Percentiles rank a stretch among this genome's conserved stretches.
Evolutionary conservation across 1,284 basidiomycete genomes (phyloP).

Genomic region (Boletus sp.): DNA sequence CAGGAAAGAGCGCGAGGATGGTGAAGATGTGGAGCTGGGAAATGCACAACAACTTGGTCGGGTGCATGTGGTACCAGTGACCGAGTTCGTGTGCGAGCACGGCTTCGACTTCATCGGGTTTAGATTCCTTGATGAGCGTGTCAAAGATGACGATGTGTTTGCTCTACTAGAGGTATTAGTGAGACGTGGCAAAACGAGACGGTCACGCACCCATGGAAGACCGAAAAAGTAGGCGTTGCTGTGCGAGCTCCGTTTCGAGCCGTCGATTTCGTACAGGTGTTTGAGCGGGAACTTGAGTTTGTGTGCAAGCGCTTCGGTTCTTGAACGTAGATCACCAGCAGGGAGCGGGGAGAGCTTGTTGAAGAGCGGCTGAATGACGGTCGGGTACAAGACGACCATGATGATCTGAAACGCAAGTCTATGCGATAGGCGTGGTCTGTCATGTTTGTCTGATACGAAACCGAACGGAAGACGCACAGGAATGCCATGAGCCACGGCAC

Average conservation of each 20-base stretch:
- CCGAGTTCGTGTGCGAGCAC: constrained; percentile 94
- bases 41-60: constrained; percentile 84
- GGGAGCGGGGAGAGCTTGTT: constrained; percentile 93
- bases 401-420: constrained; percentile 83
- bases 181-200: background rate
- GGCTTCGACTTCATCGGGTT: constrained; percentile 88
- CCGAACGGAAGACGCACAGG: constrained; percentile 49
- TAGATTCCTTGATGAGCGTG: constrained; percentile 90
- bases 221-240: constrained; percentile 97
- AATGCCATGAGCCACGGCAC: constrained; percentile 90
- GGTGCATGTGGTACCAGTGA: constrained; percentile 92
- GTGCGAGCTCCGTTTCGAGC: constrained; percentile 93
- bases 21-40: constrained; percentile 88
- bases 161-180: constrained; percentile 43
- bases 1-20: constrained; percentile 87
- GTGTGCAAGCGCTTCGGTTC: constrained; percentile 76
- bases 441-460: no score
- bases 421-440: background rate
- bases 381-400: constrained; percentile 87
- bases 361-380: constrained; percentile 94
- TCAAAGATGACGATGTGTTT: constrained; percentile 99
- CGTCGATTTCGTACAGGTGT: constrained; percentile 96
- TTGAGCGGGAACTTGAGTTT: constrained; percentile 93
- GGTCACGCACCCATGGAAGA: constrained; percentile 76
- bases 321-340: constrained; percentile 70